Base-by-base conservation (phyloP, 2,329 filamentous ascomycete species). In the Penicillium occitanis region DNA sequence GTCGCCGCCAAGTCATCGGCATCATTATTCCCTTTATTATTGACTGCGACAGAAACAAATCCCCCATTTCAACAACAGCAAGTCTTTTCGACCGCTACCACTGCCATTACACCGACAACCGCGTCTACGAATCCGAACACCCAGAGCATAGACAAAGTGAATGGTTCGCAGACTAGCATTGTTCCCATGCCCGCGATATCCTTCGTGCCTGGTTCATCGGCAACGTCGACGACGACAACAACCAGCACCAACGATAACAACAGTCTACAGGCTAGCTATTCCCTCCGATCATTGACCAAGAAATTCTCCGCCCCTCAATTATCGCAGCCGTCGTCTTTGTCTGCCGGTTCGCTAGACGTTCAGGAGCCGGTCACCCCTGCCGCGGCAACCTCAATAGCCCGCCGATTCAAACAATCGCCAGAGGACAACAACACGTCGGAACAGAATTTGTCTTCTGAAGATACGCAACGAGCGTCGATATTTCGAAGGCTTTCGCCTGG, bases 401-500 rank as follows among this genome's bases (percentile, higher is more conserved):
- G 55, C 53, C 33, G 40, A 51, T 40, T 61, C 78, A 78, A 71
- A 75, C 74, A 59, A 44, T 19, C 35, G 25, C 25, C 22, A 73
- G 77, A 69, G 71, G 75, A 57, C 17, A 48, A 28, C 11, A 44
- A 28, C n/a, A 44, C 61, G 4, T 40, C 30, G 61, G 17, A 57
- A 63, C 66, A 66, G 71, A 6, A 71, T n/a, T 14, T 61, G 63
- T 11, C 64, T 69, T 40, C 70, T 53, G 74, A 77, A 57, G 76
- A 76, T 63, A 22, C 63, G 19, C 55, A 61, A 37, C 75, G 73
- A 22, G 69, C 76, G 22, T 78, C 75, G 25, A 76, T 81, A 67
- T 75, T 80, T 60, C 78, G 78, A 66, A 77, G 78, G 19, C 70
- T 81, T 53, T 81, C 79, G 48, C 79, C 79, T 58, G 77, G 77